Conservation (phyloP, 768 basidiomycete species). For the Trichaptum fuscoviolaceum region DNA sequence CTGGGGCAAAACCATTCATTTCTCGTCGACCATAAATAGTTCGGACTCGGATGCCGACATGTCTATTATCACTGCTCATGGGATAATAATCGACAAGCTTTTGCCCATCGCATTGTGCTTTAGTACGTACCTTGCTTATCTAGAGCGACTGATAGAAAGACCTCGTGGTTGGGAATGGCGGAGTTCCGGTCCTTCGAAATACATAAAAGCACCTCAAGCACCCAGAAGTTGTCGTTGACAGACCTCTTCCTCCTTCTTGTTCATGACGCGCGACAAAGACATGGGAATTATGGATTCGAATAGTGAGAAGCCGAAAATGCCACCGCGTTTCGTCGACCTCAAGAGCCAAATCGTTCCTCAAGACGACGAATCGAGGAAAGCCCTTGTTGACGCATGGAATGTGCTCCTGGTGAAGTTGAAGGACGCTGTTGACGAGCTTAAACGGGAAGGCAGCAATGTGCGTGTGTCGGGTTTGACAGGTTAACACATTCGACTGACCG, state of each 20-base stretch:
- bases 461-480: constrained; percentile 14
- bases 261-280: neutral
- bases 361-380: constrained; percentile 47
- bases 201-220: neutral
- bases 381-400: constrained; percentile 49
- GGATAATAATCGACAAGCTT: neutral
- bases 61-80: neutral
- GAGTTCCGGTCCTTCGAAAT: neutral
- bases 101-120: neutral
- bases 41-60: neutral
- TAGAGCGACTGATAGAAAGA: neutral
- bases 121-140: neutral
- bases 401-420: constrained; percentile 52
- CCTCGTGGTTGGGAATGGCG: neutral
- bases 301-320: constrained; percentile 14
- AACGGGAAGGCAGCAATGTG: constrained; percentile 44
- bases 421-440: constrained; percentile 38
- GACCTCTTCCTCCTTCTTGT: neutral
- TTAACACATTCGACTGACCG: neutral
- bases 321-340: constrained; percentile 50
- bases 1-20: no score
- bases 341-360: constrained; percentile 51
- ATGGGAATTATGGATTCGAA: neutral
- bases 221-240: neutral
- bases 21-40: no score